phyloP scores from a whole-genome alignment of 1,284 basidiomycete genomes.

The Naganishia liquefaciens region DNA sequence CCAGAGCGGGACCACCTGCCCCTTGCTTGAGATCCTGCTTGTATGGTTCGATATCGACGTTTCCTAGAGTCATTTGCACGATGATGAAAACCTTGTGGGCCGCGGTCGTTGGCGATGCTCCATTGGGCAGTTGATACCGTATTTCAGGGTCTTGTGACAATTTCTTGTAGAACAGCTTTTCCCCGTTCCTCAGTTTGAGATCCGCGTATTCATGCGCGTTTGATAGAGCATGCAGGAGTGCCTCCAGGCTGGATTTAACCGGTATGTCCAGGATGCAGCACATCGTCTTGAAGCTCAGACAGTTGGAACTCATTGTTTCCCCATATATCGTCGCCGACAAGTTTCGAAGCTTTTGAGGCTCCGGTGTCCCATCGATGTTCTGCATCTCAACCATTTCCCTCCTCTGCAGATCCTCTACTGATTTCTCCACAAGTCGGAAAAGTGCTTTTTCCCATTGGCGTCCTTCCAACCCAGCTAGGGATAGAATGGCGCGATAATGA shows the following conservation, averaged over 20 bases:
- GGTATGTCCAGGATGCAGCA: conserved; percentile 37
- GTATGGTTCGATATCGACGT: conserved; percentile 42
- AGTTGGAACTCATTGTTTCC: conserved; percentile 21
- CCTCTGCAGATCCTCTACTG: conserved; percentile 63
- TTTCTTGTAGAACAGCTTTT: conserved; percentile 41
- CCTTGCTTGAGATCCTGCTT: conserved; percentile 36
- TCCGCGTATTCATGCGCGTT: conserved; percentile 37
- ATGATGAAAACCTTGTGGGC: conserved; percentile 52
- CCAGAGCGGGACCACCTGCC: conserved; percentile 39
- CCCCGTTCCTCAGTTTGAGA: conserved; percentile 47
- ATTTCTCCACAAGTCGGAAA: conserved; percentile 39
- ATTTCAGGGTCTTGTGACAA: conserved; percentile 41
- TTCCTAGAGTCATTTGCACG: conserved; percentile 47
- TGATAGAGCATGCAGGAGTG: conserved; percentile 30
- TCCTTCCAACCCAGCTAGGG: conserved; percentile 60
- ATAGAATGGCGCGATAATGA: conserved; percentile 61
- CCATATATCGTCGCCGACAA: conserved; percentile 21
- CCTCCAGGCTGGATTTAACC: conserved; percentile 33
- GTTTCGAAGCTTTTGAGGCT: conserved; percentile 37
- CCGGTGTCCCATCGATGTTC: conserved; percentile 46
- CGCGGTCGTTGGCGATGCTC: conserved; percentile 34
- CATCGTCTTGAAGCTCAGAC: conserved; percentile 36
- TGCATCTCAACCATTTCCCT: conserved; percentile 62
- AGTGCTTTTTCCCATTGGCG: conserved; percentile 61
- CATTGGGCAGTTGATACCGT: conserved; percentile 40